Evolutionary conservation across 2,329 filamentous ascomycete genomes (phyloP), one percentile per base, ranked within the genome.

Genomic region (Fusarium sp.): DNA sequence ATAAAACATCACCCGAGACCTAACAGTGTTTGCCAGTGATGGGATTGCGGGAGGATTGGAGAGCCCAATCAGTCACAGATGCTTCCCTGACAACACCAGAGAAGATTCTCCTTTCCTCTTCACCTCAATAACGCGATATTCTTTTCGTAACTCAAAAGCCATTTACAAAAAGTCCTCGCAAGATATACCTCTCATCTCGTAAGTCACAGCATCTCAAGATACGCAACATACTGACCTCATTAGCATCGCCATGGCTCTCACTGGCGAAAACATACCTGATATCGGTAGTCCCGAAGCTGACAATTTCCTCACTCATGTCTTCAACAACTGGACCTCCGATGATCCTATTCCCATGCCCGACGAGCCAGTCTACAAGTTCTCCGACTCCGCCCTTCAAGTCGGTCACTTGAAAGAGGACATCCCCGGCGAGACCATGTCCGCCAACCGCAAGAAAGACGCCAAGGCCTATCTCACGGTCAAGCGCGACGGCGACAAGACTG

Each of bases 391-490:
- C 6, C 5, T 57, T 5, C 12, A 45, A 14, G 38, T 64, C 12
- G 60, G 62, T 3, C 33, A 20, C 12, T 23, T 65, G 4, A n/a
- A 6, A 5, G 14, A 26, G 7, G 38, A 61, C 15, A 7, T 54
- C 7, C 60, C 46, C 10, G 18, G 35, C 4, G 4, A 26, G 5
- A 5, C 15, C 5, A 18, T 35, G 3, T 53, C 56, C 2, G 10
- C 17, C 27, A 64, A 37, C 7, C 50, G 44, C 20, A 58, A 50
- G 44, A 64, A 45, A 12, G n/a, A 26, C 13, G 40, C 38, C 20
- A 64, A 46, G 1, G 44, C 60, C 7, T 65, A 41, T 1, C 33
- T 66, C 2, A 46, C 20, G 45, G 6, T 59, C 14, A 26, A 59
- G 18, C 33, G 20, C n/a, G n/a, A 23, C 6, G 10, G 12, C 5